Percentiles rank a stretch among this genome's conserved stretches.
These are phyloP conservation scores for Phaeosphaeria sp. DNA, from an alignment of 2,329 filamentous ascomycete species.

Conservation along the genomic window DNA sequence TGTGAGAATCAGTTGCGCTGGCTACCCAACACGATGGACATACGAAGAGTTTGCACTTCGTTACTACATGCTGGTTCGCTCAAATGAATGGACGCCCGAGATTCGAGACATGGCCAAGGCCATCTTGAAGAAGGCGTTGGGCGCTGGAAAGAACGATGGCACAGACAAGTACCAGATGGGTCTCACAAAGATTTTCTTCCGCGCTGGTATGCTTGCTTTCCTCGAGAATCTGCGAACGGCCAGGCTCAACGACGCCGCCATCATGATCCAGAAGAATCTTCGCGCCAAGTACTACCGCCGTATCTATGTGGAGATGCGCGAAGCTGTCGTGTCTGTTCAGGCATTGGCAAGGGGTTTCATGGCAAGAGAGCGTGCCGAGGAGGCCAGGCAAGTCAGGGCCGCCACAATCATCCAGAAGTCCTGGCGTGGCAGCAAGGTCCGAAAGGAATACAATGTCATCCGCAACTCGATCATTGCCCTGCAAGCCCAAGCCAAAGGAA, in stretches of 20 bases:
- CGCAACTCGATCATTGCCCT: conserved; percentile 85
- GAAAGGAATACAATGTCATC: conserved; percentile 78
- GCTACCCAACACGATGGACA: conserved; percentile 97
- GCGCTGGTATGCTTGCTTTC: conserved; percentile 97
- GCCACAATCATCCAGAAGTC: conserved; percentile 94
- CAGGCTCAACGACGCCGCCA: conserved; percentile 89
- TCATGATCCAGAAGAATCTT: conserved; percentile 99
- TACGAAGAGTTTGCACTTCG: conserved; percentile 97
- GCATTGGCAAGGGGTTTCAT: conserved; percentile 77
- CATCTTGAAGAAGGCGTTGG: conserved; percentile 87
- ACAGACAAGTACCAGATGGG: conserved; percentile 97
- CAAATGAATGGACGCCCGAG: conserved; percentile 87
- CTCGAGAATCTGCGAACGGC: conserved; percentile 91
- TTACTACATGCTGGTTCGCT: conserved; percentile 98
- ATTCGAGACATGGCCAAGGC: conserved; percentile 93
- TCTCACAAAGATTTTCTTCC: conserved; percentile 99
- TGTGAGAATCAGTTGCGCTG: conserved; percentile 94
- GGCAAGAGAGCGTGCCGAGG: conserved; percentile 78
- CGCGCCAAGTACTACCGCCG: conserved; percentile 93
- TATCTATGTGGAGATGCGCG: conserved; percentile 85
- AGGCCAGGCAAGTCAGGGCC: conserved; percentile 81
- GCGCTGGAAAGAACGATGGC: conserved; percentile 65
- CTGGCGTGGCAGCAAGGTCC: conserved; percentile 91
- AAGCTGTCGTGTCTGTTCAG: conserved; percentile 82
- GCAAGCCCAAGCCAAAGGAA: conserved; percentile 91